A percentile compares a stretch with the other conserved stretches of the same genome.
phyloP scores from a whole-genome alignment of 371 early-diverging fungal species.

The Homolaphlyctis polyrhiza region DNA sequence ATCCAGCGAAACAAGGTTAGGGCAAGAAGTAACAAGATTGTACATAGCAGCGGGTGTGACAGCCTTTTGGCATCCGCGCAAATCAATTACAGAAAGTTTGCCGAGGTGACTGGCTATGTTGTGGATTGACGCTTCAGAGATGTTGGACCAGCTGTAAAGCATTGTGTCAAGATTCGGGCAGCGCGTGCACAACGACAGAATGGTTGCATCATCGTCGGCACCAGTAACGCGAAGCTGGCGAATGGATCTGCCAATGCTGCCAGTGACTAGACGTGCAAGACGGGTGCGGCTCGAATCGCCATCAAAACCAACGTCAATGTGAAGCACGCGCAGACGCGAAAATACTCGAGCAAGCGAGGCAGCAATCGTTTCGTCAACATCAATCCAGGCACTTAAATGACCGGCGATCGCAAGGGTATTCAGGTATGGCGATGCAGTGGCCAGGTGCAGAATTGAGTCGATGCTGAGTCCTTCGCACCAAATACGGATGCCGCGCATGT shows the following conservation, averaged over 20 bases:
- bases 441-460: conserved; percentile 5
- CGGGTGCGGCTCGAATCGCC: conserved; percentile 8
- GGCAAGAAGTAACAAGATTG: not conserved
- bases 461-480: conserved; percentile 14
- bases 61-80: conserved; percentile 14
- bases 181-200: not conserved
- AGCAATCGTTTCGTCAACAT: not conserved
- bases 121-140: conserved; percentile 1
- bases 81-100: conserved; percentile 5
- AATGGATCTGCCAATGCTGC: not conserved
- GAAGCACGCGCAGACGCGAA: conserved; percentile 1
- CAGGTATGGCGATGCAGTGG: not conserved
- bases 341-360: not conserved
- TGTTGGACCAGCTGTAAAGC: conserved; percentile 10
- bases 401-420: conserved; percentile 9
- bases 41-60: conserved; percentile 3
- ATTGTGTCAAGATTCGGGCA: not conserved
- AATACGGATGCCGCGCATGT: conserved; percentile 7
- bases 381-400: conserved; percentile 3
- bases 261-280: conserved; percentile 7
- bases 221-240: conserved; percentile 11
- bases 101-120: not conserved
- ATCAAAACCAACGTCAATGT: conserved; percentile 16
- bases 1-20: conserved; percentile 2
- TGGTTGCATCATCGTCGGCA: not conserved